A percentile compares a stretch with the other conserved stretches of the same genome.
phyloP scores from a whole-genome alignment of 306 rosid genomes.

The Vigna mungo region DNA sequence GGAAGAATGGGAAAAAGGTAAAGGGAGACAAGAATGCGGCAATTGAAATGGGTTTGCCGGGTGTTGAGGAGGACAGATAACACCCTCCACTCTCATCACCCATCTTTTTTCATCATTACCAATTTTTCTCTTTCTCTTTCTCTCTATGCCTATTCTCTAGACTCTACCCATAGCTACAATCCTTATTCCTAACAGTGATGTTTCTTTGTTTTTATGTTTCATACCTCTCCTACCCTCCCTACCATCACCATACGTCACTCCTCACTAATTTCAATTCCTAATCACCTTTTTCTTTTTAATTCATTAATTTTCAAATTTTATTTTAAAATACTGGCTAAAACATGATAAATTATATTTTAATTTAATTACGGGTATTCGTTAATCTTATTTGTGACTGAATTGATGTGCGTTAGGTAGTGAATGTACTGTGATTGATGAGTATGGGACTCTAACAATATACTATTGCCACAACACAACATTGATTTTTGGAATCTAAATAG shows the following conservation, averaged over 20 bases:
- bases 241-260: slow-evolving; percentile 45
- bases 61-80: slow-evolving; percentile 53
- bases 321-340: too few relatives aligned
- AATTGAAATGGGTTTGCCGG: slow-evolving; percentile 65
- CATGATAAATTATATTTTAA: too few relatives aligned
- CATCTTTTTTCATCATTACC: slow-evolving; percentile 29
- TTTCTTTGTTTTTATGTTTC: neutral
- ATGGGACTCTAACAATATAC: too few relatives aligned
- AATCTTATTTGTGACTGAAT: too few relatives aligned
- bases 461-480: too few relatives aligned
- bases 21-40: slow-evolving; percentile 79
- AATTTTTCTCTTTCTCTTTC: neutral
- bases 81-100: slow-evolving; percentile 40
- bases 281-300: neutral
- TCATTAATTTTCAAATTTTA: too few relatives aligned
- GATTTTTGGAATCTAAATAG: neutral
- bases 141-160: neutral
- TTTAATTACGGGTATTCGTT: too few relatives aligned
- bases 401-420: too few relatives aligned
- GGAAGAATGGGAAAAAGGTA: slow-evolving; percentile 52
- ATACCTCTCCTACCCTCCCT: neutral
- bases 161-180: neutral
- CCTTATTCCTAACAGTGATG: neutral
- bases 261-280: slow-evolving; percentile 17
- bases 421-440: too few relatives aligned